These are phyloP conservation scores for Psilocybe cubensis DNA, from an alignment of 768 basidiomycete species.

Conservation along the genomic window DNA sequence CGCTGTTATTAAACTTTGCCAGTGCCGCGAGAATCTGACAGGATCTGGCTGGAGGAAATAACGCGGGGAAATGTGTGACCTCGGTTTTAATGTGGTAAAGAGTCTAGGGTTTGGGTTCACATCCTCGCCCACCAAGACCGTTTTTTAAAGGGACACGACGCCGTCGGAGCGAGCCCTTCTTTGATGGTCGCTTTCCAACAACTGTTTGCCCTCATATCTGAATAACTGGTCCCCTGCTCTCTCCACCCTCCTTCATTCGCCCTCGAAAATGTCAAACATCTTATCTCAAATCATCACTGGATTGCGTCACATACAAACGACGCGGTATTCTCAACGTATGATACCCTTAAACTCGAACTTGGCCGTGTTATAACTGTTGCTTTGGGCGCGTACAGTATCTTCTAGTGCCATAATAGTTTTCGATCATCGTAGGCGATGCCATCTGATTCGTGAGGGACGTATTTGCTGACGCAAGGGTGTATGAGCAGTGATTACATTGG, in stretches of 20 bases:
- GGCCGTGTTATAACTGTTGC: background rate
- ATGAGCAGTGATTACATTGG: slow-evolving; percentile 54
- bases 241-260: background rate
- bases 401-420: slow-evolving; percentile 54
- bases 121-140: slow-evolving; percentile 6
- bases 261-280: background rate
- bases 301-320: slow-evolving; percentile 41
- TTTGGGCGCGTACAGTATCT: slow-evolving; percentile 39
- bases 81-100: background rate
- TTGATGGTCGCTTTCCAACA: slow-evolving; percentile 10
- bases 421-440: slow-evolving; percentile 49
- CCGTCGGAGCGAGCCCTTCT: background rate
- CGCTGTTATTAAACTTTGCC: background rate
- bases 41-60: background rate
- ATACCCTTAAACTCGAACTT: background rate
- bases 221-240: background rate
- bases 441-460: background rate
- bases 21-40: background rate
- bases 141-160: background rate
- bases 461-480: background rate
- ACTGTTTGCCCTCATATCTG: background rate
- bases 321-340: slow-evolving; percentile 49
- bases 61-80: background rate
- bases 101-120: slow-evolving; percentile 1
- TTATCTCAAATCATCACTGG: slow-evolving; percentile 20